Evolutionary conservation across 1,139 yeast species (phyloP), one percentile per base, ranked within the genome.

Genomic region (Pichia norvegensis): DNA sequence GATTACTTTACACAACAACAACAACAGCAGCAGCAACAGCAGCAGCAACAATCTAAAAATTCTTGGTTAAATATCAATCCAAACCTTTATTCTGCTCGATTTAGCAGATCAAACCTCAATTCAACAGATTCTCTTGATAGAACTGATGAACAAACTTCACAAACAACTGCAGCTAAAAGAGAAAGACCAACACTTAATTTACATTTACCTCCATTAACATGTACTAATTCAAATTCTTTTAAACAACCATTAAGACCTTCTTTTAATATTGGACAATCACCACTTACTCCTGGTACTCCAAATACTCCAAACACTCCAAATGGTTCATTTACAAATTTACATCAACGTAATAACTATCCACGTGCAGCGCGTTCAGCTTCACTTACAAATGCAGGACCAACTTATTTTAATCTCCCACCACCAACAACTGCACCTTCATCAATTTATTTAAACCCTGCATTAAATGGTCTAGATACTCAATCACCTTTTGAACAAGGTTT

Each of bases 401-500:
- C 36, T 11, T 33, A 35, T n/a, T 35, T 35, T 17, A 35, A 35
- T 13, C 23, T 19, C n/a, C 37, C 22, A 31, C 35, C 19, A 31
- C 20, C 35, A 31, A 13, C 31, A 4, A 33, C 36, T 33, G 20
- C 19, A 10, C 36, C 20, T 10, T 19, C 40, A n/a, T n/a, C n/a
- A n/a, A n/a, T n/a, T 3, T 42, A 27, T 20, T 17, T 33, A 2
- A 39, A 40, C 16, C 46, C 46, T 7, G 22, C 38, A 11, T 14
- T 39, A 6, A 27, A 27, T 4, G 14, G n/a, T 27, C 11, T 13
- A n/a, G 48, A 43, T 4, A 23, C 47, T n/a, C 42, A 45, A 9
- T 49, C 52, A 4, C 51, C 52, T 4, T 49, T 35, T 29, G 54
- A 49, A 33, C 52, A 49, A 27, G 36, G 43, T 2, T 47, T 47